Conservation (phyloP, 495 filamentous ascomycete genomes). For the Astrothelium macrocarpum region DNA sequence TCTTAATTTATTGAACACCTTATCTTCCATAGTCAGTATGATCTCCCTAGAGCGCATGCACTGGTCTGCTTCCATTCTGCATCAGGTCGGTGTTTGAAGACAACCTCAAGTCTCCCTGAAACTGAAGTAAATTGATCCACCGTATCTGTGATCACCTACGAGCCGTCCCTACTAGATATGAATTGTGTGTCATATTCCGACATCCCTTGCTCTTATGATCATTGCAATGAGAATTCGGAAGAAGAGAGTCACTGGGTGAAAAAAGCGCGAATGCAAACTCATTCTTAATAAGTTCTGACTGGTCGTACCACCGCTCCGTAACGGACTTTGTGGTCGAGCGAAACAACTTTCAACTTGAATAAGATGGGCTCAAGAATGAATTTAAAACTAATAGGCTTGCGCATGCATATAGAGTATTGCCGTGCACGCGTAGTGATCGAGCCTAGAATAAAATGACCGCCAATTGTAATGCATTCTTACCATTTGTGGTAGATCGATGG, state of each 20-base stretch:
- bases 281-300: constrained; percentile 37
- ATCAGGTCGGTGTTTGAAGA: too few relatives aligned
- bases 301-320: constrained; percentile 46
- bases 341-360: constrained; percentile 26
- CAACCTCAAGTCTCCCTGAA: too few relatives aligned
- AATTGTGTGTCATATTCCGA: too few relatives aligned
- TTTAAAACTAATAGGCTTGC: constrained; percentile 14
- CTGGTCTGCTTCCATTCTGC: too few relatives aligned
- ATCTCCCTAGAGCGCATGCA: too few relatives aligned
- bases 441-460: constrained; percentile 39
- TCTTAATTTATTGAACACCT: too few relatives aligned
- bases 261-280: constrained; percentile 45
- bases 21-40: too few relatives aligned
- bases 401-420: constrained; percentile 37
- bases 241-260: constrained; percentile 8
- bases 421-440: constrained; percentile 34
- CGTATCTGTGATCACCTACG: too few relatives aligned
- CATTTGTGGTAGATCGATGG: constrained; percentile 22
- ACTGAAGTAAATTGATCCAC: too few relatives aligned
- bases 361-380: too few relatives aligned
- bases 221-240: not conserved
- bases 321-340: constrained; percentile 35
- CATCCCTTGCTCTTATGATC: too few relatives aligned
- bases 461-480: constrained; percentile 36
- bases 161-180: too few relatives aligned